Conservation (phyloP, 1,139 yeast genomes). For the Yamadazyma atmosphaerica region DNA sequence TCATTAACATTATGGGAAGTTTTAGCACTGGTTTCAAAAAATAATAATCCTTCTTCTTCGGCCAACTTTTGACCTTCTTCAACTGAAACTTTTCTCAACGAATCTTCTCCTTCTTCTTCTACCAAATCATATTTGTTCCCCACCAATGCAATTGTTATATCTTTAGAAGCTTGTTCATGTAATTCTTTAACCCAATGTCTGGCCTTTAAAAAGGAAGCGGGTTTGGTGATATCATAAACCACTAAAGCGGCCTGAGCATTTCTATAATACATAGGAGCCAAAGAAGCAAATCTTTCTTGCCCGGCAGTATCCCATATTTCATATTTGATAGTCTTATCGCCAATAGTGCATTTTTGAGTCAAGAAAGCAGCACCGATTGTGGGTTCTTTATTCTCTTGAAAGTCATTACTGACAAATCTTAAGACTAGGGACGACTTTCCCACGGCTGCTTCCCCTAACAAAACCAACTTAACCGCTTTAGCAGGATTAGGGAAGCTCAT, state of each 20-base stretch:
- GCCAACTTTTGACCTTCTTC: slow-evolving; percentile 82
- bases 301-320: slow-evolving; percentile 99
- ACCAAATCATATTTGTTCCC: slow-evolving; percentile 88
- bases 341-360: slow-evolving; percentile 91
- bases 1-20: slow-evolving; percentile 81
- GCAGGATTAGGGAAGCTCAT: slow-evolving; percentile 47
- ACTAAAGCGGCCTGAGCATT: slow-evolving; percentile 98
- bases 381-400: slow-evolving; percentile 95
- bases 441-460: slow-evolving; percentile 96
- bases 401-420: slow-evolving; percentile 92
- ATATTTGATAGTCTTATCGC: slow-evolving; percentile 86
- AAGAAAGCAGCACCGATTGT: slow-evolving; percentile 98
- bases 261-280: slow-evolving; percentile 97
- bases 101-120: slow-evolving; percentile 23
- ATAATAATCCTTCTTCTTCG: slow-evolving; percentile 73
- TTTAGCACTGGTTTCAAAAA: slow-evolving; percentile 93
- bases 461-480: slow-evolving; percentile 83
- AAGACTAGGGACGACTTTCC: slow-evolving; percentile 93
- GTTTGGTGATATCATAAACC: slow-evolving; percentile 93
- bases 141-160: slow-evolving; percentile 87
- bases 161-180: slow-evolving; percentile 91
- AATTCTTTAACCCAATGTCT: slow-evolving; percentile 98
- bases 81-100: slow-evolving; percentile 73
- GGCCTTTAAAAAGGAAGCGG: slow-evolving; percentile 97
- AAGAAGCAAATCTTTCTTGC: slow-evolving; percentile 92